A percentile compares a stretch with the other conserved stretches of the same genome.
Conservation (phyloP, 2,329 filamentous ascomycete species). For the Colletotrichum sp. region DNA sequence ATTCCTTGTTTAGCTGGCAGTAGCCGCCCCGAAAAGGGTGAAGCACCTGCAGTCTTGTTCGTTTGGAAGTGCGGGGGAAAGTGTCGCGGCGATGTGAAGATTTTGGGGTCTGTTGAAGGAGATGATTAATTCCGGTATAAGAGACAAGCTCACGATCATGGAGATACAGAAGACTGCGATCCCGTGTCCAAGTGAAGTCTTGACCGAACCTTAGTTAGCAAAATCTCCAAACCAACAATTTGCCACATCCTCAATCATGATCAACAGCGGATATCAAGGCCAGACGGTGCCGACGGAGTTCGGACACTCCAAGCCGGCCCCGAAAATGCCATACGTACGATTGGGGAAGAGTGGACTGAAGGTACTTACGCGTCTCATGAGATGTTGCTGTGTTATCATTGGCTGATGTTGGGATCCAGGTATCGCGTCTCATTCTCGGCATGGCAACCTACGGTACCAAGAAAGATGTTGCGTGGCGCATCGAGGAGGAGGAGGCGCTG, state of each 20-base stretch:
- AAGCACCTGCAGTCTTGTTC: not conserved
- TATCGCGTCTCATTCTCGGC: not conserved
- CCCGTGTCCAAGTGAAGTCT: not conserved
- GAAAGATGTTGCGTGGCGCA: not conserved
- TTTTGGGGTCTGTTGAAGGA: not conserved
- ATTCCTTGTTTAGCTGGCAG: not conserved
- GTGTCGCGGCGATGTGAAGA: not conserved
- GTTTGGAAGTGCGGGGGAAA: not conserved
- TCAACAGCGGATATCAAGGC: not conserved
- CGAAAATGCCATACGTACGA: not conserved
- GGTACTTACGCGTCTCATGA: not conserved
- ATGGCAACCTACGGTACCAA: not conserved
- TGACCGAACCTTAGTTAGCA: not conserved
- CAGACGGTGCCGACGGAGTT: not conserved
- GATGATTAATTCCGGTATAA: not conserved
- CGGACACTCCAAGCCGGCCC: not conserved
- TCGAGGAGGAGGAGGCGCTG: not conserved
- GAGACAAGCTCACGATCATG: not conserved
- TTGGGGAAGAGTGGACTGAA: not conserved
- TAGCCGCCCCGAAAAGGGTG: not conserved
- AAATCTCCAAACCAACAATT: not conserved
- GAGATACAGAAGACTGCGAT: not conserved
- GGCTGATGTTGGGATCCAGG: not conserved
- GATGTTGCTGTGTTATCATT: not conserved
- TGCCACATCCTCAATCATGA: not conserved